Percentiles rank a stretch among this genome's conserved stretches.
These are phyloP conservation scores for Wallacemonas sp. DNA, from an alignment of 208 protist species.

Conservation along the genomic window DNA sequence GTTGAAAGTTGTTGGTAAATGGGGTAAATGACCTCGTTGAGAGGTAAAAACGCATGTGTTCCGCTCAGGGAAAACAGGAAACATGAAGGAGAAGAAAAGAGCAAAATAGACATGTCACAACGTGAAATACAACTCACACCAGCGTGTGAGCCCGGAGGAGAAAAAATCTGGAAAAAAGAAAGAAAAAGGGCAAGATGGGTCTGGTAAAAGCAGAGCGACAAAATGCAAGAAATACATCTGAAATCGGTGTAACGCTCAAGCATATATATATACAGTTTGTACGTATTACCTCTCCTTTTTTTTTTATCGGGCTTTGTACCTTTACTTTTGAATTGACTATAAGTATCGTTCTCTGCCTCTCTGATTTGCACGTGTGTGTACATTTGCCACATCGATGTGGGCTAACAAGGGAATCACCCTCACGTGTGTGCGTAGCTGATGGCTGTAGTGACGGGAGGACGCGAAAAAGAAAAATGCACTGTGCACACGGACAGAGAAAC, in stretches of 20 bases:
- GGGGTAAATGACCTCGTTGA: too few relatives aligned
- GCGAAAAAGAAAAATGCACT: too few relatives aligned
- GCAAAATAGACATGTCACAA: neutral
- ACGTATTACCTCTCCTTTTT: neutral
- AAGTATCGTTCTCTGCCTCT: too few relatives aligned
- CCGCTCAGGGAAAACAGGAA: too few relatives aligned
- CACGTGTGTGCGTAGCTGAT: too few relatives aligned
- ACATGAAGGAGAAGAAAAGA: constrained; percentile 15
- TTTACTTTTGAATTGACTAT: neutral
- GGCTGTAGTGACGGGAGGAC: too few relatives aligned
- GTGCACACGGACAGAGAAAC: too few relatives aligned
- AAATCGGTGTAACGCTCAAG: neutral
- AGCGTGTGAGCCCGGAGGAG: neutral
- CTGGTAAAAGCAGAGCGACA: neutral
- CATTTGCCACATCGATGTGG: too few relatives aligned
- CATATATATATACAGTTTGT: neutral
- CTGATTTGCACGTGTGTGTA: too few relatives aligned
- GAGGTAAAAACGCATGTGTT: too few relatives aligned
- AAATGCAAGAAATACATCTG: neutral
- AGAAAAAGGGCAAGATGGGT: neutral
- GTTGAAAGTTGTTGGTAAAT: too few relatives aligned
- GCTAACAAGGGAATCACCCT: too few relatives aligned
- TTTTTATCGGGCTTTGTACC: neutral
- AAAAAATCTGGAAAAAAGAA: constrained; percentile 15
- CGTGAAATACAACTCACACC: neutral